Percentiles rank a stretch among this genome's conserved stretches.
Conservation (phyloP, 164 flowering plant genomes). For the Litsea cubeba region DNA sequence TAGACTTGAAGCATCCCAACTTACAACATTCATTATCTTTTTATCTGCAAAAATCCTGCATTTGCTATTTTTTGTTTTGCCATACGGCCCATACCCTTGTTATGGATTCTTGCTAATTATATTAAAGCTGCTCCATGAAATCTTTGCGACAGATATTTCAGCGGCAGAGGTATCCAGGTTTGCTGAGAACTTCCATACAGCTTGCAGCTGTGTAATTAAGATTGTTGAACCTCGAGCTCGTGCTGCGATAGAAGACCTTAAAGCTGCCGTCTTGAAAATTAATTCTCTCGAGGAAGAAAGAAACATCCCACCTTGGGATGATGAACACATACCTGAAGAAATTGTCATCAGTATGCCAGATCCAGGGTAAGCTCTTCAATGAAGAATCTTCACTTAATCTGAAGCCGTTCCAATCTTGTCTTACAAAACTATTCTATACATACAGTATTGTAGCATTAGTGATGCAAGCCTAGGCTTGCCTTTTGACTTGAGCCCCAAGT, state of each 20-base stretch:
- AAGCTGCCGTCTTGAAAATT: slow-evolving; percentile 45
- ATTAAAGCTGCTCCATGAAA: neutral
- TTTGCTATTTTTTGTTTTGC: neutral
- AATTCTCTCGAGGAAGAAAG: slow-evolving; percentile 56
- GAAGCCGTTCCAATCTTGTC: too few relatives aligned
- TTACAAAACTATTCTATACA: too few relatives aligned
- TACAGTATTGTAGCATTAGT: too few relatives aligned
- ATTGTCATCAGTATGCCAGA: slow-evolving; percentile 61
- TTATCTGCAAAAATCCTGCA: neutral
- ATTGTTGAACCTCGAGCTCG: slow-evolving; percentile 69
- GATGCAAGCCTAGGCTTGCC: too few relatives aligned
- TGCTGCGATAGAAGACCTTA: slow-evolving; percentile 63
- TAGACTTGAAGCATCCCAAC: too few relatives aligned
- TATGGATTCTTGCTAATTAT: too few relatives aligned
- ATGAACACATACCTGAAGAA: slow-evolving; percentile 87
- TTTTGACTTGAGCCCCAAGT: too few relatives aligned
- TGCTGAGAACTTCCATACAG: slow-evolving; percentile 56
- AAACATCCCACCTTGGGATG: slow-evolving; percentile 76
- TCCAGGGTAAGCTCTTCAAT: slow-evolving; percentile 57
- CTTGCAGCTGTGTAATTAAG: slow-evolving; percentile 75
- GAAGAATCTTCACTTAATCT: neutral
- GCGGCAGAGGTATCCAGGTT: slow-evolving; percentile 66
- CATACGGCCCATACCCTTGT: too few relatives aligned
- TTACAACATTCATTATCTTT: neutral
- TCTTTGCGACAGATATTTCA: slow-evolving; percentile 48